Conservation (phyloP, 495 filamentous ascomycete genomes). For the Penicillium psychrofluorescens region DNA sequence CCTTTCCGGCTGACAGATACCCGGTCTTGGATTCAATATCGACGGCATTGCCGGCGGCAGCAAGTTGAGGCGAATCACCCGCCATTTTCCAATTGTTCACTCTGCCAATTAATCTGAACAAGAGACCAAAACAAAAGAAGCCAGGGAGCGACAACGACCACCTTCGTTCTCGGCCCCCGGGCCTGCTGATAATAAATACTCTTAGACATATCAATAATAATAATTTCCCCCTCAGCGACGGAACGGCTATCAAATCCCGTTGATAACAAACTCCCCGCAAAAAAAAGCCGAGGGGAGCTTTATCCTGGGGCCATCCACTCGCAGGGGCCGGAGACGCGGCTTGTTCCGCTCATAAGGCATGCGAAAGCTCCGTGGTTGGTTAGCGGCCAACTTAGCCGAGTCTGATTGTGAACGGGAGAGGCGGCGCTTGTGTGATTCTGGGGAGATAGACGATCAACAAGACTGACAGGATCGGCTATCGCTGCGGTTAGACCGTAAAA, state of each 20-base stretch:
- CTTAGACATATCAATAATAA: too few species aligned
- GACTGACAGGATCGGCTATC: background rate
- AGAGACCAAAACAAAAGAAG: background rate
- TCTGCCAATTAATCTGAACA: background rate
- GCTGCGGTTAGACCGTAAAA: background rate
- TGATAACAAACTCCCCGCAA: slow-evolving; percentile 3
- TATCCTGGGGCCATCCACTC: background rate
- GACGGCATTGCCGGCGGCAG: slow-evolving; percentile 2
- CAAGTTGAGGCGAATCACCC: background rate
- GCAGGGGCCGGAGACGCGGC: slow-evolving; percentile 4
- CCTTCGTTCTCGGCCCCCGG: too few species aligned
- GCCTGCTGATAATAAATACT: too few species aligned
- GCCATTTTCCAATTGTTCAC: slow-evolving; percentile 6
- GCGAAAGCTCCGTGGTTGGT: background rate
- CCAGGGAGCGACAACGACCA: too few species aligned
- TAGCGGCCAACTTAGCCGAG: background rate
- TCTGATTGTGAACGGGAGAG: background rate
- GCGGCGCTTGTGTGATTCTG: too few species aligned
- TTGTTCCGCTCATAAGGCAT: slow-evolving; percentile 1
- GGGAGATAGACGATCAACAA: too few species aligned
- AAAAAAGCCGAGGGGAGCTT: slow-evolving; percentile 1
- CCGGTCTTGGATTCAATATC: slow-evolving; percentile 11
- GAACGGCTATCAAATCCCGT: background rate
- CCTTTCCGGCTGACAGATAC: slow-evolving; percentile 10
- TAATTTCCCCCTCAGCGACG: too few species aligned